Base-by-base conservation (phyloP, 2,329 filamentous ascomycete species). In the Pseudogymnoascus sp. region DNA sequence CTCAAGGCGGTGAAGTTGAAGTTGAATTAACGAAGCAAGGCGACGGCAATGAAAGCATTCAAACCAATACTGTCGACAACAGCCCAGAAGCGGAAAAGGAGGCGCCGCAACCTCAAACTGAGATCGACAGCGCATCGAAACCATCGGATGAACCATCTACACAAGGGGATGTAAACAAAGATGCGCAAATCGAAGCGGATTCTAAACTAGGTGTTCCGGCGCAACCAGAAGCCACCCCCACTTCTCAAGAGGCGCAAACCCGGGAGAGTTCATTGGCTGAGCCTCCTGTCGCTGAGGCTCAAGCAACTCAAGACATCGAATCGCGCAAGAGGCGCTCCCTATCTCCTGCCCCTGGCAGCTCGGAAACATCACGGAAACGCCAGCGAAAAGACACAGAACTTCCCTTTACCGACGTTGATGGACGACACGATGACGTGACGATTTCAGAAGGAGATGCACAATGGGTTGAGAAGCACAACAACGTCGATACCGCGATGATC, bases 261-360 rank as follows among this genome's bases (percentile, higher is more conserved):
- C 67, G 70, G 12, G 59, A 35, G 4, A 33, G n/a, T 14, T 35
- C 28, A 12, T 14, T 56, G 10, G 61, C 66, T 37, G 46, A 56
- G 31, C 64, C 68, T 3, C 40, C 64, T 7, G 41, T 68, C 1
- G 65, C 72, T 5, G 67, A 70, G 8, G 67, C 71, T 11, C 74
- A 74, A 38, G 65, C 70, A n/a, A 68, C 77, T 35, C 79, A 84
- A 66, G 85, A 87, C 67, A 77, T 78, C 41, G 83, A 84, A 68
- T 89, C 88, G 74, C 81, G 87, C 65, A 90, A 89, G 73, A 84
- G 86, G 68, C 81, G 86, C 68, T 90, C 86, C 46, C 78, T 80
- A 63, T 89, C 81, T 63, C 87, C 87, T 37, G 77, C 82, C 19
- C 83, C 83, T 7, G 81, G 78, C 8, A 75, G 78, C 24, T 79